phyloP scores from a whole-genome alignment of 2,329 filamentous ascomycete genomes.

The Eutypa lata region DNA sequence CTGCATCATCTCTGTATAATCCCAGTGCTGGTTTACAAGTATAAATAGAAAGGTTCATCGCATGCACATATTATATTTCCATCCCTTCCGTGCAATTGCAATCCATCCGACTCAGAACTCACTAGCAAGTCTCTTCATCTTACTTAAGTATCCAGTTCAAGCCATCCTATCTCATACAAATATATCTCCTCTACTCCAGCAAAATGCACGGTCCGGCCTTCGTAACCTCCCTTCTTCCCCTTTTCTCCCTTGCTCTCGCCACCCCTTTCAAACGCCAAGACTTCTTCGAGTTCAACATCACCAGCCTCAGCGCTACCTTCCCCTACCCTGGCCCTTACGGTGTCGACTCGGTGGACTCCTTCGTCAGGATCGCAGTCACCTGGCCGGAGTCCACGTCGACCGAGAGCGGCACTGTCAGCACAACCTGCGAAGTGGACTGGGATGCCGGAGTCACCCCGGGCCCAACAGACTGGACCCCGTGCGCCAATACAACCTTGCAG shows the following conservation, averaged over 20 bases:
- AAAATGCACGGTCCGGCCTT: too few species aligned
- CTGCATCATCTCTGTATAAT: too few species aligned
- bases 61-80: too few species aligned
- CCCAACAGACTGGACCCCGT: slow-evolving; percentile 19
- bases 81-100: too few species aligned
- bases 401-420: slow-evolving; percentile 12
- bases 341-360: slow-evolving; percentile 11
- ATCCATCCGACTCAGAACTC: too few species aligned
- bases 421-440: slow-evolving; percentile 19
- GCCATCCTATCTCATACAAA: too few species aligned
- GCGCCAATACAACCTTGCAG: slow-evolving; percentile 12
- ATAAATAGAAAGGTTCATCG: too few species aligned
- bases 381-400: slow-evolving; percentile 17
- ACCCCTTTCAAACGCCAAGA: slow-evolving; percentile 17
- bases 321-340: slow-evolving; percentile 15
- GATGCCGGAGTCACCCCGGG: slow-evolving; percentile 14
- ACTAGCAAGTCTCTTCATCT: too few species aligned
- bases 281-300: slow-evolving; percentile 16
- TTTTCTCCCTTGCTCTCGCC: slow-evolving; percentile 12
- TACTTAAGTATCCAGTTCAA: too few species aligned
- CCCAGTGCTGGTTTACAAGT: too few species aligned
- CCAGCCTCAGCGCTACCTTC: slow-evolving; percentile 16
- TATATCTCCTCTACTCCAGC: too few species aligned
- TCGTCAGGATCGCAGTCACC: slow-evolving; percentile 13
- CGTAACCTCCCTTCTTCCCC: slow-evolving; percentile 15